These are phyloP conservation scores for Fusarium graminum DNA, from an alignment of 2,329 filamentous ascomycete species.

Conservation along the genomic window DNA sequence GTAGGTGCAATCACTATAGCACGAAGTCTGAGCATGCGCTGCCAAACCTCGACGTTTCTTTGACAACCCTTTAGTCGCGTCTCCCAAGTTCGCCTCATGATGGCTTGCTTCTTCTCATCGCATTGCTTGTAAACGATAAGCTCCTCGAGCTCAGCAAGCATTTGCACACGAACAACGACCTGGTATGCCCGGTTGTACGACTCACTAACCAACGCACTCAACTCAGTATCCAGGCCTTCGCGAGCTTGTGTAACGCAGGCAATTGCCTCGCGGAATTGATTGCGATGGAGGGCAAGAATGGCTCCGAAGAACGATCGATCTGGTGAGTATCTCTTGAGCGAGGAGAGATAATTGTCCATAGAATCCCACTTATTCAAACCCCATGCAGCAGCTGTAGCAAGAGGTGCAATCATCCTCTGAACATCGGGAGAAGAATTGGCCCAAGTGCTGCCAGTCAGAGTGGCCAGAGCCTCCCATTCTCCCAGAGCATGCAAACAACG, in stretches of 20 bases:
- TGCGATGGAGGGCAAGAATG: slow-evolving; percentile 93
- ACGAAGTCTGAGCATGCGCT: slow-evolving; percentile 95
- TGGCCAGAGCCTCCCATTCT: slow-evolving; percentile 95
- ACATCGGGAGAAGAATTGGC: slow-evolving; percentile 88
- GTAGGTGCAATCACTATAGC: slow-evolving; percentile 90
- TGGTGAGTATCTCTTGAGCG: slow-evolving; percentile 93
- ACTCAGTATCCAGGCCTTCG: slow-evolving; percentile 93
- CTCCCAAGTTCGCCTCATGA: slow-evolving; percentile 95
- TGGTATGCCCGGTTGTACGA: slow-evolving; percentile 98
- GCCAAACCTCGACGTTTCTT: slow-evolving; percentile 98
- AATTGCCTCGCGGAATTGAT: slow-evolving; percentile 94
- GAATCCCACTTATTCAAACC: slow-evolving; percentile 96
- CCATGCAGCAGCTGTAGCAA: slow-evolving; percentile 97
- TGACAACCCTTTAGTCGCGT: slow-evolving; percentile 94
- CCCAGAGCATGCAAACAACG: slow-evolving; percentile 95
- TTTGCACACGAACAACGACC: slow-evolving; percentile 98
- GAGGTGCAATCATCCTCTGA: slow-evolving; percentile 88
- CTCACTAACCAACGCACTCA: slow-evolving; percentile 96
- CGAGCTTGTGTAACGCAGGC: slow-evolving; percentile 90
- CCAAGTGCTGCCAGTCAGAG: slow-evolving; percentile 93
- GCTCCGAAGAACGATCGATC: slow-evolving; percentile 98
- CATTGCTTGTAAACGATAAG: slow-evolving; percentile 98
- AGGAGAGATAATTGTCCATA: slow-evolving; percentile 96
- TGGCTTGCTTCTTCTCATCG: slow-evolving; percentile 87
- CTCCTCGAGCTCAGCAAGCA: slow-evolving; percentile 98